A percentile compares a stretch with the other conserved stretches of the same genome.
phyloP scores from a whole-genome alignment of 352 stramenopile genomes.

The Halophytophthora batemanensis region DNA sequence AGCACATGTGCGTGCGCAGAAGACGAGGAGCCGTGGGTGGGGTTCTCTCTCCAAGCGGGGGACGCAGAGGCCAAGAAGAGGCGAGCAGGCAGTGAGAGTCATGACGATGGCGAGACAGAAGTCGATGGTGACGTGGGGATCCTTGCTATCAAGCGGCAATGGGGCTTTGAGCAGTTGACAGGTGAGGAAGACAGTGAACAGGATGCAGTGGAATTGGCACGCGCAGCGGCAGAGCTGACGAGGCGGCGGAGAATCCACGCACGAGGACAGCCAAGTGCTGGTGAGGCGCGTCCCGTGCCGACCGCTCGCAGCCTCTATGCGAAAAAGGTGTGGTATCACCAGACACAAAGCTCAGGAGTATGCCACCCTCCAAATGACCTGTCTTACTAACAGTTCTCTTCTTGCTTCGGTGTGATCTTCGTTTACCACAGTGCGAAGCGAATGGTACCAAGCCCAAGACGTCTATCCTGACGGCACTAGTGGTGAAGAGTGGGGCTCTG shows the following conservation, averaged over 20 bases:
- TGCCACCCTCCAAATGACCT: background rate
- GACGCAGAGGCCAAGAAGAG: slow-evolving; percentile 8
- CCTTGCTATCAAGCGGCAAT: slow-evolving; percentile 63
- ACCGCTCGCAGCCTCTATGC: slow-evolving; percentile 34
- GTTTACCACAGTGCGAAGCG: slow-evolving; percentile 37
- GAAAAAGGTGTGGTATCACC: slow-evolving; percentile 25
- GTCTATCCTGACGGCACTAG: slow-evolving; percentile 38
- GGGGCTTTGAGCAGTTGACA: slow-evolving; percentile 41
- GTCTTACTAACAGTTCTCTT: background rate
- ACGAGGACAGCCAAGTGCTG: background rate
- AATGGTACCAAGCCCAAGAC: slow-evolving; percentile 33
- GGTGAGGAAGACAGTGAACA: slow-evolving; percentile 16
- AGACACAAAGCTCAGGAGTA: background rate
- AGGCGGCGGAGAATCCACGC: slow-evolving; percentile 2
- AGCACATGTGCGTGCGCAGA: slow-evolving; percentile 41
- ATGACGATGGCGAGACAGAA: background rate
- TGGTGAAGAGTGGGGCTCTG: slow-evolving; percentile 33
- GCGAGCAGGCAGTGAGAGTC: background rate
- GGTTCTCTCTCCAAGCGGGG: slow-evolving; percentile 34
- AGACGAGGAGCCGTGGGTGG: slow-evolving; percentile 50
- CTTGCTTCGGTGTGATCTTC: background rate
- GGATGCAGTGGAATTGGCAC: slow-evolving; percentile 11
- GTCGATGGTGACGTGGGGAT: slow-evolving; percentile 42
- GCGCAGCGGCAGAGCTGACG: slow-evolving; percentile 30
- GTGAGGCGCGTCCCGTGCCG: slow-evolving; percentile 13